Evolutionary conservation across 768 basidiomycete species (phyloP).

Genomic region (Gymnopilus junonius): DNA sequence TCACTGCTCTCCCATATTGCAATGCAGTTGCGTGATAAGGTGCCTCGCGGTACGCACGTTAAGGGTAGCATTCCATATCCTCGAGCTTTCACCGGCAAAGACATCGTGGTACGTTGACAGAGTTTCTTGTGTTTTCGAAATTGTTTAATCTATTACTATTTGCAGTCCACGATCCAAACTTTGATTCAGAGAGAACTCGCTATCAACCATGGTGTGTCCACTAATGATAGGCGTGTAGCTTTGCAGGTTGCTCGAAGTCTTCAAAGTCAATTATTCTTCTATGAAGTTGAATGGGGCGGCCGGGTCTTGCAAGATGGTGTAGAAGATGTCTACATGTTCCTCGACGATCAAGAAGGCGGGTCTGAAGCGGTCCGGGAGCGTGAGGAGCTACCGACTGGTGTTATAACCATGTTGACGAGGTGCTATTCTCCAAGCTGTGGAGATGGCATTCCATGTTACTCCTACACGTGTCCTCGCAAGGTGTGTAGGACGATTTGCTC

Average conservation of each 20-base stretch:
- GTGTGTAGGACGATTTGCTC: slow-evolving; percentile 36
- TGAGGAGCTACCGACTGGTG: slow-evolving; percentile 82
- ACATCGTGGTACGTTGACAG: slow-evolving; percentile 76
- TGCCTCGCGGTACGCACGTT: slow-evolving; percentile 84
- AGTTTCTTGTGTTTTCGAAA: not conserved
- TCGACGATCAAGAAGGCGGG: slow-evolving; percentile 76
- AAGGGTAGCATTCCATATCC: slow-evolving; percentile 94
- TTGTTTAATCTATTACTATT: not conserved
- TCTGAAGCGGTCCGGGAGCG: slow-evolving; percentile 64
- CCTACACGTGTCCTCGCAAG: slow-evolving; percentile 77
- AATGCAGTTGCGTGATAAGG: slow-evolving; percentile 87
- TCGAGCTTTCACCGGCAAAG: slow-evolving; percentile 90
- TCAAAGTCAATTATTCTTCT: slow-evolving; percentile 93
- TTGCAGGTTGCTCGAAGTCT: slow-evolving; percentile 88
- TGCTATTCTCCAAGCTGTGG: slow-evolving; percentile 91
- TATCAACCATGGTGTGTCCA: slow-evolving; percentile 72
- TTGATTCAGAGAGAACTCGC: slow-evolving; percentile 86
- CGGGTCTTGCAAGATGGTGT: slow-evolving; percentile 83
- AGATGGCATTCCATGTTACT: slow-evolving; percentile 82
- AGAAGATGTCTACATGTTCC: slow-evolving; percentile 93
- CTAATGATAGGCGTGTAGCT: slow-evolving; percentile 81
- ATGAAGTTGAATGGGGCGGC: slow-evolving; percentile 95
- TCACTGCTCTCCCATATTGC: slow-evolving; percentile 88
- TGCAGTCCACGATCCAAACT: slow-evolving; percentile 84
- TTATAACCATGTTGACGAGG: slow-evolving; percentile 86